Base-by-base conservation (phyloP, 345 rosid species). In the Populus alba region DNA sequence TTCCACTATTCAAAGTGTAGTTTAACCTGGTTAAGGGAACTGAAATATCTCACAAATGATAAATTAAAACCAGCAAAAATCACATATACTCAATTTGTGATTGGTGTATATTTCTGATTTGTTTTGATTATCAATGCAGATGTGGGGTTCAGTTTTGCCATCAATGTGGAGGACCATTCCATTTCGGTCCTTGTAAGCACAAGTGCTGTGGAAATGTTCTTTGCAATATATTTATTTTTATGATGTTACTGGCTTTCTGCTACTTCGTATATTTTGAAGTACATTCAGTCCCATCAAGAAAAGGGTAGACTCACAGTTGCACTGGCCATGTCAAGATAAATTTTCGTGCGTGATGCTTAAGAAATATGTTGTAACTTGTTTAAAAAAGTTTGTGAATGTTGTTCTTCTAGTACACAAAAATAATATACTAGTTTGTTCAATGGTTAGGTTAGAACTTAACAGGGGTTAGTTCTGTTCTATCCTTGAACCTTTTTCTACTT, bases 91-190 rank as follows among this genome's bases (percentile, higher is more conserved):
- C 15, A 41, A 31, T 8, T 13, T 47, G 18, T 12, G 51, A 33
- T 3, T n/a, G 72, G 53, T 68, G 27, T 25, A 27, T 53, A 29
- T 70, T 18, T 41, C 41, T 70, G 75, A 41, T 69, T 9, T 59
- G 2, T 57, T 9, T 49, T 51, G 23, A 22, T 22, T 29, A 29
- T 68, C 4, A 49, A 66, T 72, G 83, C 73, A 81, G 83, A 57
- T 81, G 83, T 2, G 83, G 83, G 1, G 77, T 66, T 72, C 80
- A 59, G 17, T 81, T 81, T 66, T 81, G 83, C 73, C 80, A 81
- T 38, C 61, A 76, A 43, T 81, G 83, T 37, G 83, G 83, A 71
- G 83, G 80, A 12, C 55, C 79, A 22, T 49, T 25, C 31, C 83
- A 80, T 67, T 75, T 66, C 31, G 83, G 83, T 1, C 77, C 68